These are phyloP conservation scores for Cystobasidium sp. DNA, from an alignment of 1,284 basidiomycete genomes.

Conservation along the genomic window DNA sequence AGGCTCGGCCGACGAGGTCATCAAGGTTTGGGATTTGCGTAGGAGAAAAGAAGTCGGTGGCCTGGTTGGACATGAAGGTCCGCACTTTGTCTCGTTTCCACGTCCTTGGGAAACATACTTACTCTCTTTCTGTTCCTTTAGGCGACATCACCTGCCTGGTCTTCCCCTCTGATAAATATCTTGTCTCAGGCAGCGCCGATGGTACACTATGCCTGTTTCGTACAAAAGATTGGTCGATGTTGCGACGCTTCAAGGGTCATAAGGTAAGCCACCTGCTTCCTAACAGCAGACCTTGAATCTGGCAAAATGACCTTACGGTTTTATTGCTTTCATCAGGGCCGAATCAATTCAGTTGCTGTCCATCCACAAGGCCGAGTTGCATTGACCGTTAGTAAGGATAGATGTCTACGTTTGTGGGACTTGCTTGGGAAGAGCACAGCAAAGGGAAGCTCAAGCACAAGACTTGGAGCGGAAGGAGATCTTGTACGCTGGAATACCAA, in stretches of 20 bases:
- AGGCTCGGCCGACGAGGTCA: slow-evolving; percentile 89
- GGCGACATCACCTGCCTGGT: slow-evolving; percentile 41
- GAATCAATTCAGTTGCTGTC: slow-evolving; percentile 84
- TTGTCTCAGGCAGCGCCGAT: slow-evolving; percentile 74
- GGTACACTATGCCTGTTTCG: slow-evolving; percentile 87
- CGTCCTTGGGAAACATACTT: no score
- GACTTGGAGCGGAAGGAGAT: slow-evolving; percentile 86
- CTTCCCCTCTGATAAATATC: slow-evolving; percentile 36
- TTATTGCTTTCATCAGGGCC: slow-evolving; percentile 59
- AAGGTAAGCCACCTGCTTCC: slow-evolving; percentile 58
- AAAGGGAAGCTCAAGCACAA: slow-evolving; percentile 82
- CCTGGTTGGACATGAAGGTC: slow-evolving; percentile 57
- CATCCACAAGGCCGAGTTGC: slow-evolving; percentile 92
- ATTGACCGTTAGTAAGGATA: slow-evolving; percentile 86
- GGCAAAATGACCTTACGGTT: not conserved
- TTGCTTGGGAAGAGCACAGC: slow-evolving; percentile 66
- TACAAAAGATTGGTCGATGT: slow-evolving; percentile 87
- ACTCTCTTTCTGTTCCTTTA: no score
- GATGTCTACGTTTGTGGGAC: slow-evolving; percentile 95
- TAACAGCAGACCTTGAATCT: not conserved
- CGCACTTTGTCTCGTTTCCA: not conserved
- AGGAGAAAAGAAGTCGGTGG: slow-evolving; percentile 89
- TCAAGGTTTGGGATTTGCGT: slow-evolving; percentile 96
- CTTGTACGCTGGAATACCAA: slow-evolving; percentile 78
- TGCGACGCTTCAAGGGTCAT: slow-evolving; percentile 87